Conservation (phyloP, 768 basidiomycete species). For the Suillus luteus region DNA sequence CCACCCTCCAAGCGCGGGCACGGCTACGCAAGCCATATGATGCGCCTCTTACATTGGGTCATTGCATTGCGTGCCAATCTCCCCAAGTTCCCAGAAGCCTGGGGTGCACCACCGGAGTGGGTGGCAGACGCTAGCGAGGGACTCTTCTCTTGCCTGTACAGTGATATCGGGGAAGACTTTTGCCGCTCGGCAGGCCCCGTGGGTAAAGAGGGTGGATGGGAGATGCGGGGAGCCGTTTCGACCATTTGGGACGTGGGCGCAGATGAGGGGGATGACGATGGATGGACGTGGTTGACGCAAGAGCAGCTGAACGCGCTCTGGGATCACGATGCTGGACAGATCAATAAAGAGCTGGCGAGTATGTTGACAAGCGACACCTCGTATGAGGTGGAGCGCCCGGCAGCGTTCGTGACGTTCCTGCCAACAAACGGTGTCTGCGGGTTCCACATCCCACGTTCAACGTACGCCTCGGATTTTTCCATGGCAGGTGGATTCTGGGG, state of each 20-base stretch:
- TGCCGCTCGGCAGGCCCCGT: slow-evolving; percentile 45
- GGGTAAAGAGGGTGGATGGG: slow-evolving; percentile 44
- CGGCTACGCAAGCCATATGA: slow-evolving; percentile 65
- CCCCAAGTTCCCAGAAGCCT: slow-evolving; percentile 39
- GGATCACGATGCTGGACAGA: slow-evolving; percentile 40
- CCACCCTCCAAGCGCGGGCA: slow-evolving; percentile 48
- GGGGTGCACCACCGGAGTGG: slow-evolving; percentile 45
- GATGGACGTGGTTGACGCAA: slow-evolving; percentile 37
- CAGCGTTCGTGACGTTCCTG: slow-evolving; percentile 40
- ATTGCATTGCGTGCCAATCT: slow-evolving; percentile 39
- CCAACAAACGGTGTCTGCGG: slow-evolving; percentile 51
- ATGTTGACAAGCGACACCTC: slow-evolving; percentile 13
- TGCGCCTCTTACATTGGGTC: slow-evolving; percentile 63
- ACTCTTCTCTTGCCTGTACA: slow-evolving; percentile 52
- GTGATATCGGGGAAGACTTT: slow-evolving; percentile 50
- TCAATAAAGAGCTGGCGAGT: slow-evolving; percentile 35
- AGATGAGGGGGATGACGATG: slow-evolving; percentile 17
- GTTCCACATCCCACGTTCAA: slow-evolving; percentile 40
- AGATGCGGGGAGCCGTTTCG: slow-evolving; percentile 35
- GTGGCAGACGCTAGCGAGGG: slow-evolving; percentile 41
- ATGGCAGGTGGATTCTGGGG: slow-evolving; percentile 25
- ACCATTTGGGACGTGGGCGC: slow-evolving; percentile 42
- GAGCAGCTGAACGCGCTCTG: slow-evolving; percentile 39
- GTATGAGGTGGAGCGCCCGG: slow-evolving; percentile 16
- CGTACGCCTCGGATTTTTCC: slow-evolving; percentile 17